Evolutionary conservation across 768 basidiomycete genomes (phyloP).

Genomic region (Lactarius akahatsu): DNA sequence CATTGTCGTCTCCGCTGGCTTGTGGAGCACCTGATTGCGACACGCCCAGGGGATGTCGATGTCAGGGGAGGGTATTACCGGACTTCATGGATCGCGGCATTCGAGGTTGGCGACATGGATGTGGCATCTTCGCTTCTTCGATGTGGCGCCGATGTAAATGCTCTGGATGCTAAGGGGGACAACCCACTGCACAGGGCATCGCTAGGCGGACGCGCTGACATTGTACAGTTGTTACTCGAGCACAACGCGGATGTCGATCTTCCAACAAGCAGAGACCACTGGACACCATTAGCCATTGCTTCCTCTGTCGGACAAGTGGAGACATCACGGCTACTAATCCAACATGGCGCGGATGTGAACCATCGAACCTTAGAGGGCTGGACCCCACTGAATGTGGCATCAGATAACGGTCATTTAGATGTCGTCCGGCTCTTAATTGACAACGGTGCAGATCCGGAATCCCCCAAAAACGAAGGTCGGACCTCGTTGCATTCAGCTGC

Average conservation of each 20-base stretch:
- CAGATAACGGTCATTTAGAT: too few species aligned
- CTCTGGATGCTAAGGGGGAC: not conserved
- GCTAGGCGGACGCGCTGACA: not conserved
- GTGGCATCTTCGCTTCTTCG: not conserved
- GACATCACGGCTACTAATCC: too few species aligned
- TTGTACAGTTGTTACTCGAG: conserved; percentile 1
- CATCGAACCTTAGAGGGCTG: too few species aligned
- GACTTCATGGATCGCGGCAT: not conserved
- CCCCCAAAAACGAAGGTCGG: too few species aligned
- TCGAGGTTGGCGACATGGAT: not conserved
- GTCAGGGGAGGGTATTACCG: not conserved
- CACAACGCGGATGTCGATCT: not conserved
- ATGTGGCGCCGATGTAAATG: not conserved
- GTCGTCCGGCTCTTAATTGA: too few species aligned
- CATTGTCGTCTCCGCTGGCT: not conserved
- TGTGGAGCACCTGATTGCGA: not conserved
- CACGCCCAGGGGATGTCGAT: not conserved
- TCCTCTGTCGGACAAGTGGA: too few species aligned
- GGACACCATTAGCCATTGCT: too few species aligned
- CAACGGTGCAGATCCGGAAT: too few species aligned
- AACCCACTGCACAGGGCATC: not conserved
- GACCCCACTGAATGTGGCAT: too few species aligned
- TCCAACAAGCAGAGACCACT: not conserved
- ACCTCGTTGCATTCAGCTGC: too few species aligned
- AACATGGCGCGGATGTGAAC: too few species aligned